phyloP scores from a whole-genome alignment of 2,329 filamentous ascomycete genomes.

The Bertia moriformis region DNA sequence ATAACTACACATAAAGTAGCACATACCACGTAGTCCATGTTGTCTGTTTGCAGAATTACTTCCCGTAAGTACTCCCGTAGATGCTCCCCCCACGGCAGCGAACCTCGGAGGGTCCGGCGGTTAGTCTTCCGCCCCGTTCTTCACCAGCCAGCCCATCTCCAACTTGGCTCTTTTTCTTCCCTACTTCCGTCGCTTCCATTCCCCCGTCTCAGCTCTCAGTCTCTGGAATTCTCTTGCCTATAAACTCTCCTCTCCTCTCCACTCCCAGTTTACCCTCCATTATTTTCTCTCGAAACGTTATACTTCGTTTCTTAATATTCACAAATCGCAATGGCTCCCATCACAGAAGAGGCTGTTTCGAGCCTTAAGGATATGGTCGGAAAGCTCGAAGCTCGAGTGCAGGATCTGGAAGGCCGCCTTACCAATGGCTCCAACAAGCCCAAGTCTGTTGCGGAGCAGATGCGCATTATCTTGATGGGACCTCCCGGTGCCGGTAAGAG shows the following conservation, averaged over 20 bases:
- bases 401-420: constrained; percentile 67
- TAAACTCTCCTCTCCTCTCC: constrained; percentile 1
- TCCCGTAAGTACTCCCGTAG: too few relatives aligned
- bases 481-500: constrained; percentile 86
- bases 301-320: constrained; percentile 3
- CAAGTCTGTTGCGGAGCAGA: constrained; percentile 40
- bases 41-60: too few relatives aligned
- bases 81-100: too few relatives aligned
- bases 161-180: constrained; percentile 4
- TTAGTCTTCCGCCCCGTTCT: too few relatives aligned
- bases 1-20: too few relatives aligned
- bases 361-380: constrained; percentile 70
- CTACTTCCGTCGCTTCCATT: constrained; percentile 5
- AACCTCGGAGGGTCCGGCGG: constrained; percentile 3
- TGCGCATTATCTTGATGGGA: constrained; percentile 96
- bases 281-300: constrained; percentile 7
- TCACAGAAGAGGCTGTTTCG: constrained; percentile 67
- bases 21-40: too few relatives aligned
- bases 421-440: constrained; percentile 30
- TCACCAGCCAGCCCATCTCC: too few relatives aligned
- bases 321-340: constrained; percentile 62
- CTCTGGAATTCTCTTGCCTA: constrained; percentile 2
- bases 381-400: constrained; percentile 73
- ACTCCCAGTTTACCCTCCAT: constrained; percentile 3
- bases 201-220: constrained; percentile 7